Conservation (phyloP, 31 red algal genomes). For the Endocladia muricata region DNA sequence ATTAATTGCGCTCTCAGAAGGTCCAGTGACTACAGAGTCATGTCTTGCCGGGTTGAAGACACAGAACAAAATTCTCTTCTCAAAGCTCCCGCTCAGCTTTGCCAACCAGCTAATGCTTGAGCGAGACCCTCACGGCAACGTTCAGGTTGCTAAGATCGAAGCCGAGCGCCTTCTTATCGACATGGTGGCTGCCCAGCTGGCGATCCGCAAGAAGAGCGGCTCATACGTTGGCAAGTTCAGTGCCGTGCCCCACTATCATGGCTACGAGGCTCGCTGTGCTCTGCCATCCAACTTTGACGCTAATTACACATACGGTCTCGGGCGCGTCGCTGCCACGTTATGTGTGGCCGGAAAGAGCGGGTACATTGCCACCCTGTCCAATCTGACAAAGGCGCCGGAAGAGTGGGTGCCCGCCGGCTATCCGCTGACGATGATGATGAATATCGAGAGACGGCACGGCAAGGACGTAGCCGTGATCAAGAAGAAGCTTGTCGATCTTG, state of each 20-base stretch:
- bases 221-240: conserved; percentile 72
- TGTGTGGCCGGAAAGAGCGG: conserved; percentile 74
- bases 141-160: conserved; percentile 97
- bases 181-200: conserved; percentile 72
- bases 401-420: conserved; percentile 85
- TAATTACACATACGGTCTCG: conserved; percentile 93
- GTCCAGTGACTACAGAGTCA: conserved; percentile 15
- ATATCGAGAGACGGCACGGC: conserved; percentile 92
- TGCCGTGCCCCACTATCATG: conserved; percentile 84
- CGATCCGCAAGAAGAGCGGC: conserved; percentile 68
- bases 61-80: conserved; percentile 57
- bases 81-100: conserved; percentile 61
- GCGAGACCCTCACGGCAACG: conserved; percentile 98
- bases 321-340: conserved; percentile 82
- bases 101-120: conserved; percentile 92
- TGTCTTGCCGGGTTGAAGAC: conserved; percentile 32
- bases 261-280: conserved; percentile 94
- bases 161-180: conserved; percentile 88
- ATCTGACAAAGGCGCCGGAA: conserved; percentile 77
- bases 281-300: conserved; percentile 95
- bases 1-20: conserved; percentile 53
- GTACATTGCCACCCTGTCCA: conserved; percentile 78
- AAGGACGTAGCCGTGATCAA: conserved; percentile 90
- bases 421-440: conserved; percentile 98
- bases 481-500: conserved; percentile 89